A percentile compares a stretch with the other conserved stretches of the same genome.
Evolutionary conservation across 108 stramenopile genomes (phyloP).

Genomic region (Fragilaria crotonensis): DNA sequence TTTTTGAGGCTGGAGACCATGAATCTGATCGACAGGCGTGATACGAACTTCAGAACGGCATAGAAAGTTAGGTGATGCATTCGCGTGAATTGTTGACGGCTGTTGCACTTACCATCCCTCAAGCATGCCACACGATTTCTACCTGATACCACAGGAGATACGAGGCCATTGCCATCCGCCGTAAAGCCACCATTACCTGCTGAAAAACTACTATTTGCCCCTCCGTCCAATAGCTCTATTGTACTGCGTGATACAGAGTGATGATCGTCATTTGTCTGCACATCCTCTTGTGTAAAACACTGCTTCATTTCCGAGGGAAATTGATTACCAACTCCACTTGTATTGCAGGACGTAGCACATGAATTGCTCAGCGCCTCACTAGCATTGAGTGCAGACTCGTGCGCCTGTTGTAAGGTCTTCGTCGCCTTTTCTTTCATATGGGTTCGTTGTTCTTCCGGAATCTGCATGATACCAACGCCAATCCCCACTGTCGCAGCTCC

Average conservation of each 20-base stretch:
- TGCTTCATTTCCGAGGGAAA: slow-evolving; percentile 15
- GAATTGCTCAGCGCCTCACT: slow-evolving; percentile 42
- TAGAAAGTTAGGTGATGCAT: too few species aligned
- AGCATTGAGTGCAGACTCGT: slow-evolving; percentile 43
- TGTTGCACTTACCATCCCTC: slow-evolving; percentile 55
- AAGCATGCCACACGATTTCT: slow-evolving; percentile 42
- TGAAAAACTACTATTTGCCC: not conserved
- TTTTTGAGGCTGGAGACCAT: slow-evolving; percentile 50
- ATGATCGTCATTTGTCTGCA: not conserved
- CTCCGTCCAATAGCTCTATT: not conserved
- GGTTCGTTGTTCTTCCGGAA: slow-evolving; percentile 70
- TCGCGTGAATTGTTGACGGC: too few species aligned
- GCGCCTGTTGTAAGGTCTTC: slow-evolving; percentile 26
- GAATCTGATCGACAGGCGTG: slow-evolving; percentile 62
- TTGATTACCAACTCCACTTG: slow-evolving; percentile 46
- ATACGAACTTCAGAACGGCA: slow-evolving; percentile 32
- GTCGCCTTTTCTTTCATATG: slow-evolving; percentile 47
- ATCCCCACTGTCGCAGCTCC: slow-evolving; percentile 71
- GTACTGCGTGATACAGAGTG: not conserved
- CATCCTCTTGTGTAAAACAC: slow-evolving; percentile 6
- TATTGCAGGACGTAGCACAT: slow-evolving; percentile 47
- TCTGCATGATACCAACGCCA: slow-evolving; percentile 71
- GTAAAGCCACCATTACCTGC: not conserved
- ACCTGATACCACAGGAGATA: not conserved
- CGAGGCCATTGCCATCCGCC: not conserved